A percentile compares a stretch with the other conserved stretches of the same genome.
phyloP scores from a whole-genome alignment of 2,329 filamentous ascomycete genomes.

The Colletotrichum ledebouriae region DNA sequence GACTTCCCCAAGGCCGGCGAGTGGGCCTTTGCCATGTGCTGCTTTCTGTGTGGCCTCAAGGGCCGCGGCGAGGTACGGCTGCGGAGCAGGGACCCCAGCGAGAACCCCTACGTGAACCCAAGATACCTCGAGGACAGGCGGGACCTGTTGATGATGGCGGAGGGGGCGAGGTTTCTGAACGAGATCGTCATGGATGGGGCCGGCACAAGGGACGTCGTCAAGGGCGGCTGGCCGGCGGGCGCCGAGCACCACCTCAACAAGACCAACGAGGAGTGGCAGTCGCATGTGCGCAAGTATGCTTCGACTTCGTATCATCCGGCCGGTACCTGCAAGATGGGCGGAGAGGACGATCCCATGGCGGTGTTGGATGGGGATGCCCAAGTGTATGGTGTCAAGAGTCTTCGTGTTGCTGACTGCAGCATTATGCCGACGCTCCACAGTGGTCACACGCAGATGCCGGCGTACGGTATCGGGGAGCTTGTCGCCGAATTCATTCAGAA shows the following conservation, averaged over 20 bases:
- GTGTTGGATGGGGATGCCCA: background rate
- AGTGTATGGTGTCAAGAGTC: background rate
- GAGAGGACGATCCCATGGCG: background rate
- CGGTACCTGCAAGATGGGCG: background rate
- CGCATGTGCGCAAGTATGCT: background rate
- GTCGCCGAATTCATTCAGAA: background rate
- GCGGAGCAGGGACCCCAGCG: background rate
- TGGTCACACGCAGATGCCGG: constrained; percentile 2
- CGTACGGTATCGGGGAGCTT: background rate
- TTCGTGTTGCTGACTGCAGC: background rate
- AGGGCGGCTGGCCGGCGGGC: background rate
- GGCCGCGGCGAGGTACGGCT: background rate
- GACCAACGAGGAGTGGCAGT: constrained; percentile 57
- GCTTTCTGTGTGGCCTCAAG: background rate
- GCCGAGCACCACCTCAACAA: constrained; percentile 59
- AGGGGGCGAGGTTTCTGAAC: background rate
- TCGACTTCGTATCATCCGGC: background rate
- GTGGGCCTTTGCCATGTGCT: background rate
- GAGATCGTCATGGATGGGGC: background rate
- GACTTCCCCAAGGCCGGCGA: background rate
- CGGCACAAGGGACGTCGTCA: background rate
- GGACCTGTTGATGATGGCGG: background rate
- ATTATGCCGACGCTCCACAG: background rate
- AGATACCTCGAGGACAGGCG: background rate
- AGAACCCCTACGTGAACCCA: background rate